Percentiles rank a stretch among this genome's conserved stretches.
Conservation (phyloP, 305 asterid genomes). For the Salvia sclarea region DNA sequence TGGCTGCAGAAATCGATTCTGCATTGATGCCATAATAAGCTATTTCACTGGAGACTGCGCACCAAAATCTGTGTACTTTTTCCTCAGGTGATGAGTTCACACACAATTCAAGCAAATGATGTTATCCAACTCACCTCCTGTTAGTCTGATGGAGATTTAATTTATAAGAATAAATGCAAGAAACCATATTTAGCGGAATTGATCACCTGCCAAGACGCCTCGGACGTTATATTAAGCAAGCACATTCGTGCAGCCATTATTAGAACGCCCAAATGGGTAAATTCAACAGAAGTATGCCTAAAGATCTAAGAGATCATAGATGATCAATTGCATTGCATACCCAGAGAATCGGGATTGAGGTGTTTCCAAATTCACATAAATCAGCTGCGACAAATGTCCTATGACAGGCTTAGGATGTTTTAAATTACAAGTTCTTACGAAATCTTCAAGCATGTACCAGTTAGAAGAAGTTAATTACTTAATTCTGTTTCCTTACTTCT, state of each 20-base stretch:
- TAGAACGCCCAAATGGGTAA: not conserved
- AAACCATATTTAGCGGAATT: not conserved
- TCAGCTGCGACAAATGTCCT: not conserved
- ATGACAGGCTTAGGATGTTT: not conserved
- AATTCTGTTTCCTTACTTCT: not conserved
- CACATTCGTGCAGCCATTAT: not conserved
- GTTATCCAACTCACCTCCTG: conserved; percentile 26
- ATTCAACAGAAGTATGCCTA: not conserved
- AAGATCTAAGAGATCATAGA: not conserved
- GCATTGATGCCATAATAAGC: conserved; percentile 58
- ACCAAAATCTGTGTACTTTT: conserved; percentile 3
- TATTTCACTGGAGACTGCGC: conserved; percentile 20
- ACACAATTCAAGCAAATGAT: conserved; percentile 22
- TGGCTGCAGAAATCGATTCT: conserved; percentile 64
- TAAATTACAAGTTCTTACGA: not conserved
- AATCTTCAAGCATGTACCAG: conserved; percentile 5
- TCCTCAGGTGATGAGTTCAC: not conserved
- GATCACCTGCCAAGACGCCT: not conserved
- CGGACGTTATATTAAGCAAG: not conserved
- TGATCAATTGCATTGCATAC: not conserved
- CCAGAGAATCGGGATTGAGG: conserved; percentile 1
- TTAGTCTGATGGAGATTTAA: conserved; percentile 19
- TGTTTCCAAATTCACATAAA: conserved; percentile 16
- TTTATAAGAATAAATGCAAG: conserved; percentile 16
- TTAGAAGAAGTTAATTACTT: conserved; percentile 1